These are phyloP conservation scores for Dothideomycetidae sp. DNA, from an alignment of 2,329 filamentous ascomycete species.

Conservation along the genomic window DNA sequence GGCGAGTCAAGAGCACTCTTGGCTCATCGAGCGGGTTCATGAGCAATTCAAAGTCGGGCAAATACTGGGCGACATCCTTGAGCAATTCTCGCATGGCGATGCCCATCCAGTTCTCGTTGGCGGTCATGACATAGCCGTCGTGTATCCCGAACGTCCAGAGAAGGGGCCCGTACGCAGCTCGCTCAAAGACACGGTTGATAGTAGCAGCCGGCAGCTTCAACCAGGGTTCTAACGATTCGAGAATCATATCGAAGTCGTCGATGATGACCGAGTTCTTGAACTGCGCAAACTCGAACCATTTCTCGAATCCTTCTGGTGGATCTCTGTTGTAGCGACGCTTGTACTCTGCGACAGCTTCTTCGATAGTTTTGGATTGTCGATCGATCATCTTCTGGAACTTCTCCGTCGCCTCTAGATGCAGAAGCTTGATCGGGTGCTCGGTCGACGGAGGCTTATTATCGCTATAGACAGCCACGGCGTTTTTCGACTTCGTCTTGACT, in stretches of 20 bases:
- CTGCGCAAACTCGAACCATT: constrained; percentile 44
- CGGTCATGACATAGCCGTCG: constrained; percentile 2
- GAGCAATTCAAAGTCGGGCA: constrained; percentile 30
- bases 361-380: constrained; percentile 8
- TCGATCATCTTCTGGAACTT: constrained; percentile 5
- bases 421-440: constrained; percentile 3
- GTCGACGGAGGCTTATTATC: not conserved
- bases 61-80: constrained; percentile 1
- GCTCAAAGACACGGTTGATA: constrained; percentile 19
- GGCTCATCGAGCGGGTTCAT: constrained; percentile 39
- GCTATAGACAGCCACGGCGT: not conserved
- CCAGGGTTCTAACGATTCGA: constrained; percentile 43
- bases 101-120: constrained; percentile 7
- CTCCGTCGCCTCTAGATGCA: constrained; percentile 3
- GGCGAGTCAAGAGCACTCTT: constrained; percentile 22
- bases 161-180: not conserved
- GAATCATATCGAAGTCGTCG: constrained; percentile 48
- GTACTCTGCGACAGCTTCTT: constrained; percentile 38
- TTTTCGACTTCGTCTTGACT: not conserved
- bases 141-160: constrained; percentile 6
- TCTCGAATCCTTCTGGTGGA: constrained; percentile 46
- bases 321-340: constrained; percentile 37
- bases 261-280: constrained; percentile 39
- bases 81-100: not conserved
- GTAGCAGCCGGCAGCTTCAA: constrained; percentile 37